phyloP scores from a whole-genome alignment of 2,329 filamentous ascomycete genomes.

The Colletotrichum eleusines region DNA sequence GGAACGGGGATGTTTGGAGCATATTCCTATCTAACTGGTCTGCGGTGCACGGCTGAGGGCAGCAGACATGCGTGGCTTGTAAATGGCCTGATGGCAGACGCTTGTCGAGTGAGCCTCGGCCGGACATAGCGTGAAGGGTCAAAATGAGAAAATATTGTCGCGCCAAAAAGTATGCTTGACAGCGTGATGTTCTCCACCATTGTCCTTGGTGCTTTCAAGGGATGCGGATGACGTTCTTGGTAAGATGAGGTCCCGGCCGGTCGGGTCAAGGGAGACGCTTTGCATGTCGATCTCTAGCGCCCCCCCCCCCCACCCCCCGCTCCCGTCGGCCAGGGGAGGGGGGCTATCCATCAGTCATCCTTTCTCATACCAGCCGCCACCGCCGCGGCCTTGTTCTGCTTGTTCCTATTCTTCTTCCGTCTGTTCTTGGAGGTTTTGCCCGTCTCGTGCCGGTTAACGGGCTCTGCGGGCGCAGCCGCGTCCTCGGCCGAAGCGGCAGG shows the following conservation, averaged over 20 bases:
- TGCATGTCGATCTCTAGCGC: background rate
- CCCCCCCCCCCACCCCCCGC: no score
- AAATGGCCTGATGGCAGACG: constrained; percentile 33
- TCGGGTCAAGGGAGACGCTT: constrained; percentile 30
- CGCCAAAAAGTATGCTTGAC: background rate
- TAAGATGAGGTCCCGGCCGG: constrained; percentile 21
- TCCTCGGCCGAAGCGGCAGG: background rate
- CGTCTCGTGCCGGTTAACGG: background rate
- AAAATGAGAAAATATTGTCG: constrained; percentile 5
- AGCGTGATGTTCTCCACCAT: background rate
- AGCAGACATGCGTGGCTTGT: constrained; percentile 28
- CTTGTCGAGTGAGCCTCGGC: constrained; percentile 16
- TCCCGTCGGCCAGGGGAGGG: no score
- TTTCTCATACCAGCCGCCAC: background rate
- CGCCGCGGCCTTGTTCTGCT: constrained; percentile 37
- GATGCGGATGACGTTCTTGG: constrained; percentile 6
- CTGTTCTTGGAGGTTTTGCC: constrained; percentile 46
- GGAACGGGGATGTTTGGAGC: constrained; percentile 33
- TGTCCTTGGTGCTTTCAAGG: constrained; percentile 9
- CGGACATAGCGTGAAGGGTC: constrained; percentile 8
- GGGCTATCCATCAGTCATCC: background rate
- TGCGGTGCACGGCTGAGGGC: background rate
- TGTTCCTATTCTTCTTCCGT: constrained; percentile 42
- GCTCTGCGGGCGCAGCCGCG: background rate
- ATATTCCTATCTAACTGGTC: constrained; percentile 26